Evolutionary conservation across 1,139 yeast genomes (phyloP).

Genomic region (Kodamaea anthophila): DNA sequence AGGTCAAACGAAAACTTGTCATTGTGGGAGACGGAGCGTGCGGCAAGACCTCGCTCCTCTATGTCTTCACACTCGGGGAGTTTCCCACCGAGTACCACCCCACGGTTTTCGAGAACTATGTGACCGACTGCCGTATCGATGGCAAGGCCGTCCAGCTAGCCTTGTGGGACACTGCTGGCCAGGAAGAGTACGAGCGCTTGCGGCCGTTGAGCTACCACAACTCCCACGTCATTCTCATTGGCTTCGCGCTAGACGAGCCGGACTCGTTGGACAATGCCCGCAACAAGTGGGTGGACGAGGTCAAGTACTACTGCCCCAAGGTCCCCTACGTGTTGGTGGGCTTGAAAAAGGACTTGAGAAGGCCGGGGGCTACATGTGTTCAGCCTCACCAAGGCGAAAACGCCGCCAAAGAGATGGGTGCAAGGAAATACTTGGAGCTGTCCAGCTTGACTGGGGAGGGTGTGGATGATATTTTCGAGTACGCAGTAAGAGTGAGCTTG

Average conservation of each 20-base stretch:
- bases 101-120: conserved; percentile 92
- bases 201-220: conserved; percentile 82
- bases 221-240: conserved; percentile 66
- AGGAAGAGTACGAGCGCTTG: conserved; percentile 78
- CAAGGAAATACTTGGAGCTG: conserved; percentile 64
- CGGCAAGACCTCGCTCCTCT: conserved; percentile 86
- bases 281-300: conserved; percentile 70
- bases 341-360: conserved; percentile 54
- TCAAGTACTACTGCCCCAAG: conserved; percentile 57
- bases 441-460: conserved; percentile 78
- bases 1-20: conserved; percentile 57
- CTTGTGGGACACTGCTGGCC: conserved; percentile 96
- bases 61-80: conserved; percentile 86
- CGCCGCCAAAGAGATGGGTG: conserved; percentile 62
- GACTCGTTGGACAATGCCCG: conserved; percentile 66
- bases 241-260: conserved; percentile 64
- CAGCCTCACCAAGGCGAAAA: conserved; percentile 39
- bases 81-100: conserved; percentile 85
- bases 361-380: conserved; percentile 37
- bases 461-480: conserved; percentile 74
- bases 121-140: conserved; percentile 87
- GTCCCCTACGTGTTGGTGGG: conserved; percentile 66
- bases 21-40: conserved; percentile 96
- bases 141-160: conserved; percentile 88
- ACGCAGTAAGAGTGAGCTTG: conserved; percentile 66